Evolutionary conservation across 1,284 basidiomycete genomes (phyloP).

Genomic region (Ustilago nuda): DNA sequence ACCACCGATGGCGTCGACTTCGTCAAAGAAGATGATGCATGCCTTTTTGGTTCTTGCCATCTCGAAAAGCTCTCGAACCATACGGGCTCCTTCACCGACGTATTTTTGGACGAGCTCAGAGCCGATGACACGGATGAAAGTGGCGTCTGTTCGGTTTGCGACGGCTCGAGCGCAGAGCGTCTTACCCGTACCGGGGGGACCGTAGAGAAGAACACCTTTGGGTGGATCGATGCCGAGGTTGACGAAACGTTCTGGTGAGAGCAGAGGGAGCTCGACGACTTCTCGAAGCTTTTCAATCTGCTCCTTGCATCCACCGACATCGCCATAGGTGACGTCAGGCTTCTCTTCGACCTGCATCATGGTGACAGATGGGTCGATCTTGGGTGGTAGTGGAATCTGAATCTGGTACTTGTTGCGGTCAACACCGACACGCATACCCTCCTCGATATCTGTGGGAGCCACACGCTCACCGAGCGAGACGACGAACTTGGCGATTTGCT

Average conservation of each 20-base stretch:
- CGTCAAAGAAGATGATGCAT: slow-evolving; percentile 99
- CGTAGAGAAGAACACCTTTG: slow-evolving; percentile 95
- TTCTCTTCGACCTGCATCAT: slow-evolving; percentile 99
- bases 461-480: slow-evolving; percentile 96
- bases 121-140: slow-evolving; percentile 98
- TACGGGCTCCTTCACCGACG: slow-evolving; percentile 97
- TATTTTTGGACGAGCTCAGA: slow-evolving; percentile 99
- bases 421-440: slow-evolving; percentile 98
- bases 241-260: slow-evolving; percentile 91
- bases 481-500: slow-evolving; percentile 99
- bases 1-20: slow-evolving; percentile 96
- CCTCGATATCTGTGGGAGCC: slow-evolving; percentile 97
- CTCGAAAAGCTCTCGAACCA: slow-evolving; percentile 99
- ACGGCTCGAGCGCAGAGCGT: slow-evolving; percentile 98
- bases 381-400: slow-evolving; percentile 99
- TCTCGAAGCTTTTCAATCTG: slow-evolving; percentile 99
- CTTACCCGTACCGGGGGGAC: slow-evolving; percentile 96
- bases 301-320: slow-evolving; percentile 98
- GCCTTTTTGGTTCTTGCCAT: slow-evolving; percentile 99
- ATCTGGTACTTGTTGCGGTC: slow-evolving; percentile 98
- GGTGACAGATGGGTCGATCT: slow-evolving; percentile 98
- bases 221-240: slow-evolving; percentile 99
- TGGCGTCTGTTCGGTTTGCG: slow-evolving; percentile 97
- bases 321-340: slow-evolving; percentile 97
- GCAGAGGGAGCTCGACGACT: slow-evolving; percentile 96